Evolutionary conservation across 2,329 filamentous ascomycete species (phyloP).

Genomic region (Sclerotinia nivalis): DNA sequence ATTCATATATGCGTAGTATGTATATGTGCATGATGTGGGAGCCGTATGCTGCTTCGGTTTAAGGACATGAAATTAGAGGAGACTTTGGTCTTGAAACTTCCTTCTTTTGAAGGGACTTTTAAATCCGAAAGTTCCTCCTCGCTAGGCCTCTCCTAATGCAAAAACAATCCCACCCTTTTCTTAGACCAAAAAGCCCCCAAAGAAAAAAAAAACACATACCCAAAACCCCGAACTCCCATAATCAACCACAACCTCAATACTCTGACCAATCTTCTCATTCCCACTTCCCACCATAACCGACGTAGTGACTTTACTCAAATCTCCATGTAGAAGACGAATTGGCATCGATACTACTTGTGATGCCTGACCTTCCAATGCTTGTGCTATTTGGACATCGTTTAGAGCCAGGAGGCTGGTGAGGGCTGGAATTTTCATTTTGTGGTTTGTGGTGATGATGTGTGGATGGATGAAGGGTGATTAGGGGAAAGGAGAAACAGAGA

Average conservation of each 20-base stretch:
- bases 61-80: too few relatives aligned
- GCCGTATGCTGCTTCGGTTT: too few relatives aligned
- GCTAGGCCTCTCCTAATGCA: too few relatives aligned
- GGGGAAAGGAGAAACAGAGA: background rate
- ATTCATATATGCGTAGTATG: too few relatives aligned
- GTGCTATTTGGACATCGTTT: background rate
- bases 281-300: background rate
- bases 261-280: background rate
- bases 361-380: background rate
- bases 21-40: too few relatives aligned
- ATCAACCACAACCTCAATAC: constrained; percentile 21
- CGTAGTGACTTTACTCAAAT: constrained; percentile 4
- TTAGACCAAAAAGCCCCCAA: background rate
- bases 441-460: too few relatives aligned
- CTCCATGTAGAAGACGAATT: background rate
- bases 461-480: too few relatives aligned
- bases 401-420: constrained; percentile 6
- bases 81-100: background rate
- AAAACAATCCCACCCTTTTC: background rate
- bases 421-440: background rate
- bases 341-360: constrained; percentile 6
- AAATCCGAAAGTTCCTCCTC: background rate
- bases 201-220: background rate
- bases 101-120: too few relatives aligned
- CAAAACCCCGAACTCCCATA: constrained; percentile 22